Conservation (phyloP, 345 rosid species). For the Moricandia moricandioides region DNA sequence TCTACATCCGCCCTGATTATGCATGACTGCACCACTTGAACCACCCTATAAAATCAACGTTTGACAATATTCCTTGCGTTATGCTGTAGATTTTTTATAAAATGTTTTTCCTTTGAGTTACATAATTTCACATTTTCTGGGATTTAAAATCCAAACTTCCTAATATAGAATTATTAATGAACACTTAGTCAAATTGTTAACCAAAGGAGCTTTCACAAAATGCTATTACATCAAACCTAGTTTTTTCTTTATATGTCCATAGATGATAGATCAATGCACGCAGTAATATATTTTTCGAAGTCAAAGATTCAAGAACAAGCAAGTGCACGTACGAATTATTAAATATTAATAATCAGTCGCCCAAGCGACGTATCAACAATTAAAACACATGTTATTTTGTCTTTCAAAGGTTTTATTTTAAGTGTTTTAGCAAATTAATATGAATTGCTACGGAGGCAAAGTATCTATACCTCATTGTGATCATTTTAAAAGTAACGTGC, state of each 20-base stretch:
- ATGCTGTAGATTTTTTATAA: too few relatives aligned
- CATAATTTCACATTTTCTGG: too few relatives aligned
- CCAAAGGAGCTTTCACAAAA: too few relatives aligned
- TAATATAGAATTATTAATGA: too few relatives aligned
- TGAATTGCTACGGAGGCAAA: constrained; percentile 21
- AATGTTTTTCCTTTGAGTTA: too few relatives aligned
- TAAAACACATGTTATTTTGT: constrained; percentile 5
- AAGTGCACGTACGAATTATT: constrained; percentile 29
- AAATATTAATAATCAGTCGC: neutral
- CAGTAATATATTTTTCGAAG: neutral
- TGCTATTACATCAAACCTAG: too few relatives aligned
- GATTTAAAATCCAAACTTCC: too few relatives aligned
- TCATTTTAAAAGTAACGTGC: constrained; percentile 1
- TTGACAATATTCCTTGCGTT: too few relatives aligned
- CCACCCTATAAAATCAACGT: too few relatives aligned
- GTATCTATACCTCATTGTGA: constrained; percentile 8
- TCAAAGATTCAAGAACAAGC: neutral
- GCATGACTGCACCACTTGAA: too few relatives aligned
- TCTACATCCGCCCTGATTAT: too few relatives aligned
- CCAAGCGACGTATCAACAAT: constrained; percentile 17
- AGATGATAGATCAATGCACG: neutral
- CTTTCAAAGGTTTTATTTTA: neutral
- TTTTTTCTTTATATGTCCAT: neutral
- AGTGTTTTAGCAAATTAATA: neutral
- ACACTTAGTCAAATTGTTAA: too few relatives aligned